Base-by-base conservation (phyloP, 805 yeast species). In the Candida multigemmis region DNA sequence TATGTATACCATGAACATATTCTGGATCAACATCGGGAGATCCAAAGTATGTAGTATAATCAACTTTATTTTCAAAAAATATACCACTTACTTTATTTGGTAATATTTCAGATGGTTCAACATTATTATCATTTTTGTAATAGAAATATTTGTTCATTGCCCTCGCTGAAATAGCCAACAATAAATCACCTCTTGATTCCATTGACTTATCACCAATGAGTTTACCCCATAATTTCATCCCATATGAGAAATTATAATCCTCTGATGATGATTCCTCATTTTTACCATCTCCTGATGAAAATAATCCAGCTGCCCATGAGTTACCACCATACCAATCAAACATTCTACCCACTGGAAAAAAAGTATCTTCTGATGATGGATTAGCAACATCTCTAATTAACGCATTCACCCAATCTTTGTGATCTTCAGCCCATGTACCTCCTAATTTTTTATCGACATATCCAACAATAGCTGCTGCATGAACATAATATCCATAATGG, bases 401-500 rank as follows among this genome's bases (percentile, higher is more conserved):
- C 10, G 69, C 50, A 31, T 71, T 72, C 12, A 73, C 80, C 74
- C 81, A 78, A 15, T 57, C 60, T 40, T 56, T 56, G 13, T 62
- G 56, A 16, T 53, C 48, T 24, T 47, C 35, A 5, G 73, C 61
- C 82, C 83, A 77, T 6, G 61, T 46, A 24, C 75, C 74, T 13
- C 70, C 71, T 49, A 28, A 56, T 34, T 33, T 58, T 58, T 25
- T 35, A 45, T 83, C 93, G 11, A 77, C 71, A 30, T 71, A 50
- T n/a, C 78, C 87, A 24, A 82, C 69, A 12, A 80, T 59, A 1
- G 93, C 86, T 5, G 93, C 93, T 1, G 93, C 81, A 46, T 82
- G 87, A 25, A 83, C 65, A 39, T 74, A 77, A 50, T 82, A 84
- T 7, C 91, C 91, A 43, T 79, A 84, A 48, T 84, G 93, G 68